These are phyloP conservation scores for Pichia sp. DNA, from an alignment of 1,139 yeast species.

Conservation along the genomic window DNA sequence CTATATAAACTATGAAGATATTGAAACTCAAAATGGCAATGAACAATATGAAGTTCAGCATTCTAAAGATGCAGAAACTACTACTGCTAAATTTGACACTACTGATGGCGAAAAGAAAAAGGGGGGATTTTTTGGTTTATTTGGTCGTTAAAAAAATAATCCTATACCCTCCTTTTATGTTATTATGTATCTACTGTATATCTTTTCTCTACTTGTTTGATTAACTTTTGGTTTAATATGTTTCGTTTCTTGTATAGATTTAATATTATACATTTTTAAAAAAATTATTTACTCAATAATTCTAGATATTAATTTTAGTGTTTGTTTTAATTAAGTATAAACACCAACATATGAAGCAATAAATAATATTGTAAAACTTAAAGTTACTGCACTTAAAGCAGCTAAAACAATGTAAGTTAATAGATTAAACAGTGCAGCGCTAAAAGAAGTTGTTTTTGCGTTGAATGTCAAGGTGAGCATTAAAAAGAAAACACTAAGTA, in stretches of 20 bases:
- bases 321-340: slow-evolving; percentile 17
- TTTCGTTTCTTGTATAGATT: not conserved
- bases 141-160: slow-evolving; percentile 36
- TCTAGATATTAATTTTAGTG: not conserved
- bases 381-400: slow-evolving; percentile 17
- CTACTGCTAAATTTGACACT: not conserved
- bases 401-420: slow-evolving; percentile 17
- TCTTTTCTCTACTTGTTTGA: not conserved
- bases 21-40: slow-evolving; percentile 2
- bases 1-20: slow-evolving; percentile 49
- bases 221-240: not conserved
- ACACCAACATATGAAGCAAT: slow-evolving; percentile 28
- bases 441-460: slow-evolving; percentile 6
- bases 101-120: slow-evolving; percentile 29
- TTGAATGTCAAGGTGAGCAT: slow-evolving; percentile 8
- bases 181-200: not conserved
- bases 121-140: slow-evolving; percentile 44
- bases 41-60: not conserved
- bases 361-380: slow-evolving; percentile 26
- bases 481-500: slow-evolving; percentile 3
- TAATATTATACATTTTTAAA: not conserved
- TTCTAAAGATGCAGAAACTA: not conserved
- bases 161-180: too few species aligned
- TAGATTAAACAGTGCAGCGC: slow-evolving; percentile 1
- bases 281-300: not conserved